These are phyloP conservation scores for Rhynchosporium agropyri DNA, from an alignment of 2,329 filamentous ascomycete genomes.

Conservation along the genomic window DNA sequence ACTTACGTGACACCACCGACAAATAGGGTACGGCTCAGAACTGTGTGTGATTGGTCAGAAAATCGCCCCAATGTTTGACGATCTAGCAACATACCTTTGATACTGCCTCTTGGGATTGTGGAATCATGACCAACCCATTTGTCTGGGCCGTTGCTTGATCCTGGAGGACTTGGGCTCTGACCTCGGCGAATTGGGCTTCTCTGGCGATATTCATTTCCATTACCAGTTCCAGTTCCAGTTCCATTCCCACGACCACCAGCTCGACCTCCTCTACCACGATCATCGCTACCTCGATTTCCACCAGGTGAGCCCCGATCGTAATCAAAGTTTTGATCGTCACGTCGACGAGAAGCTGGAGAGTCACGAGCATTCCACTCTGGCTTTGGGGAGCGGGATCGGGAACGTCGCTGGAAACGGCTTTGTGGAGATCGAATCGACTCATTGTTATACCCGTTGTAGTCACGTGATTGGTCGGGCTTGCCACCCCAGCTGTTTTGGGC, in stretches of 20 bases:
- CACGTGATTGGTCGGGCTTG: conserved; percentile 52
- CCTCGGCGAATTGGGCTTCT: conserved; percentile 77
- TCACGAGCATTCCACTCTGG: conserved; percentile 69
- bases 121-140: conserved; percentile 84
- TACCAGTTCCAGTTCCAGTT: too few relatives aligned
- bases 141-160: conserved; percentile 49
- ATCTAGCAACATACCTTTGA: conserved; percentile 61
- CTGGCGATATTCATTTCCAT: conserved; percentile 71
- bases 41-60: conserved; percentile 46
- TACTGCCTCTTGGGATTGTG: conserved; percentile 71
- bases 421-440: conserved; percentile 63
- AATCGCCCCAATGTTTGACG: conserved; percentile 6
- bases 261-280: conserved; percentile 52
- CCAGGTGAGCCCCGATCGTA: conserved; percentile 72
- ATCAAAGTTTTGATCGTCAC: conserved; percentile 61
- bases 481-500: conserved; percentile 47
- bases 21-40: conserved; percentile 92
- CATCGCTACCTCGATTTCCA: conserved; percentile 57
- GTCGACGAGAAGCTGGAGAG: conserved; percentile 50
- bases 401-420: conserved; percentile 58
- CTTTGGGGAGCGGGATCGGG: conserved; percentile 78
- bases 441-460: conserved; percentile 54
- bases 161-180: conserved; percentile 60
- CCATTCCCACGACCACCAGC: conserved; percentile 53
- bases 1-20: conserved; percentile 91